Base-by-base conservation (phyloP, 176 grass and related monocot species). In the Triticum monococcum region DNA sequence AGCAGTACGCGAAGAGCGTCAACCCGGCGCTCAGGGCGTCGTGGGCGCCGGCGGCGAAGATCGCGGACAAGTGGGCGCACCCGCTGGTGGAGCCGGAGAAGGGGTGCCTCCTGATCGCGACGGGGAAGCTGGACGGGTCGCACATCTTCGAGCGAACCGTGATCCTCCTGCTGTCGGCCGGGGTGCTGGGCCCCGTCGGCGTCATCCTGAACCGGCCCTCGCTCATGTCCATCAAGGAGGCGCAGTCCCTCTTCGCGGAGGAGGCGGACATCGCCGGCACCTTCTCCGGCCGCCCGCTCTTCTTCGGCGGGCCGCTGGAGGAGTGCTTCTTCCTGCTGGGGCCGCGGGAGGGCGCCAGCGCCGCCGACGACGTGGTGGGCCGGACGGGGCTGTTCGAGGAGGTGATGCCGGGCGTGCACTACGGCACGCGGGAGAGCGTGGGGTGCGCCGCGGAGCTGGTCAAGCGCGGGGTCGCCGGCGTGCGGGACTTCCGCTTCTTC, bases 131-230 rank as follows among this genome's bases (percentile, higher is more conserved):
- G 8, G 91, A 98, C 75, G 96, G 96, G 0, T 92, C 94, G 31
- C 96, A 98, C 86, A 95, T 98, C 84, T 98, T 98, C 74, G 96
- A 98, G 89, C 90, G 93, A 63, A 95, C 96, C 12, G 96, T 98
- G 59, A 79, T 98, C 70, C 91, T 98, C 2, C 69, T 98, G 6
- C 93, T 98, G 6, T 91, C 93, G 16, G 64, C 88, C 36, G 91
- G 89, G 20, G 88, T 87, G 72, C 31, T 92, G 9, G 89, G 89
- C 22, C 91, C 91, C 77, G 79, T 89, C 2, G 96, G 96, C n/a
- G 77, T 98, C n/a, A 98, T 98, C 77, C 91, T 98, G 11, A 98
- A 98, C 88, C 91, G 96, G 8, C 93, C 91, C 0, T 98, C 96
- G 20, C 89, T 98, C 41, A 98, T 98, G 96, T 98, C 96, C 30